phyloP scores from a whole-genome alignment of 495 filamentous ascomycete species.

The Neurospora tetraspora region DNA sequence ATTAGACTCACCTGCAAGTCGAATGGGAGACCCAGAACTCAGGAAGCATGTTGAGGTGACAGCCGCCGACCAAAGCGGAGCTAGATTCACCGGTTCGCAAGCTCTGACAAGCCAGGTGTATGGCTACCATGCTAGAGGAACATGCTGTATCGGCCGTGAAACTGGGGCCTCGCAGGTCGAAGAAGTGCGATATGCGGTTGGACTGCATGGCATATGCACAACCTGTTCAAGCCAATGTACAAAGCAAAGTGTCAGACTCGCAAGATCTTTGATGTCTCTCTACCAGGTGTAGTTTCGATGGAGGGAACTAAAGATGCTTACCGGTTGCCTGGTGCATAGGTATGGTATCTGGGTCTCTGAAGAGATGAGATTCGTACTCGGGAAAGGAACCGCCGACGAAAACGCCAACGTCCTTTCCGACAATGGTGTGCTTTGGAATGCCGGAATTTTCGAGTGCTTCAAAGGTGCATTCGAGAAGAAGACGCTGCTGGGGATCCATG shows the following conservation, averaged over 20 bases:
- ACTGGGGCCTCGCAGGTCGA: conserved; percentile 47
- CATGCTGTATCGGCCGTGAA: conserved; percentile 84
- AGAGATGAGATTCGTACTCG: conserved; percentile 75
- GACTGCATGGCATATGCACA: conserved; percentile 43
- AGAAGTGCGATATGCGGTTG: conserved; percentile 54
- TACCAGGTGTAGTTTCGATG: not conserved
- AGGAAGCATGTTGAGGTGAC: conserved; percentile 46
- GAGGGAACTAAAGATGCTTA: conserved; percentile 5
- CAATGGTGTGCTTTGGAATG: conserved; percentile 65
- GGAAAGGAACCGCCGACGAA: conserved; percentile 82
- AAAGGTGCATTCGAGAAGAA: conserved; percentile 72
- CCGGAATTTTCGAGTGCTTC: conserved; percentile 86
- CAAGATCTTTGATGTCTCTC: not conserved
- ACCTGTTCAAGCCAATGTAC: conserved; percentile 23
- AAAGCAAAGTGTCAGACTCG: not conserved
- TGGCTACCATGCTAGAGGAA: conserved; percentile 59
- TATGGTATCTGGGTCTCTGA: conserved; percentile 59
- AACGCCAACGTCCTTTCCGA: conserved; percentile 65
- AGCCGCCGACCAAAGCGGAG: conserved; percentile 46
- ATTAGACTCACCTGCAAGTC: conserved; percentile 17
- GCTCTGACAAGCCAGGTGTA: conserved; percentile 70
- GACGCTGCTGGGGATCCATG: conserved; percentile 75
- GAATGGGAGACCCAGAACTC: conserved; percentile 45
- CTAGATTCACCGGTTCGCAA: conserved; percentile 48
- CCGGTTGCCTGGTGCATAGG: conserved; percentile 40